These are phyloP conservation scores for Fusarium sp. DNA, from an alignment of 2,329 filamentous ascomycete genomes.

Conservation along the genomic window DNA sequence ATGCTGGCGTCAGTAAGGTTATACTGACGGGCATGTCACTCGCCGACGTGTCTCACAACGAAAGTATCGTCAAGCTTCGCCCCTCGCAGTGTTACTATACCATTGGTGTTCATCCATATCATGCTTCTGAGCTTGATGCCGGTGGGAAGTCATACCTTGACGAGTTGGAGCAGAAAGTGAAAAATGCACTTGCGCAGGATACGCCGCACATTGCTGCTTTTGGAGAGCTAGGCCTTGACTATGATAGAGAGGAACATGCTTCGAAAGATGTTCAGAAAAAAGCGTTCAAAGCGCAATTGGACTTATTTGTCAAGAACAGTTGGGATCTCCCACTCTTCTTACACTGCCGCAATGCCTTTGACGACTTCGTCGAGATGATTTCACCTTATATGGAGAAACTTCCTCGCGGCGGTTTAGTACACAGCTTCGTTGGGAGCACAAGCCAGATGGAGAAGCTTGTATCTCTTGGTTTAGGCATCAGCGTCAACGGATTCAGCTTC, in stretches of 20 bases:
- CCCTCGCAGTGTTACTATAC: conserved; percentile 56
- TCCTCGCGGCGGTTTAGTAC: conserved; percentile 40
- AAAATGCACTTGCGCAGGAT: conserved; percentile 41
- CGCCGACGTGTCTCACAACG: conserved; percentile 46
- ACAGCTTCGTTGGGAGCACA: conserved; percentile 44
- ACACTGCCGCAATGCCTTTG: conserved; percentile 45
- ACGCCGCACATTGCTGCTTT: conserved; percentile 55
- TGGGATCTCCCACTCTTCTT: conserved; percentile 45
- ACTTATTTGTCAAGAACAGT: conserved; percentile 41
- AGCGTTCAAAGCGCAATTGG: conserved; percentile 42
- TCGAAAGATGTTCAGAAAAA: conserved; percentile 49
- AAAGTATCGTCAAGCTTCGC: conserved; percentile 45
- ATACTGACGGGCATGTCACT: conserved; percentile 56
- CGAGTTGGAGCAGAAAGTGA: conserved; percentile 41
- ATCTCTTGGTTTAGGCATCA: conserved; percentile 40
- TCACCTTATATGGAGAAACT: conserved; percentile 51
- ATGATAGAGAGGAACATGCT: conserved; percentile 58
- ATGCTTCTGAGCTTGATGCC: conserved; percentile 57
- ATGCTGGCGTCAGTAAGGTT: conserved; percentile 56
- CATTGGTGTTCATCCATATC: conserved; percentile 63
- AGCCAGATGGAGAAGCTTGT: conserved; percentile 44
- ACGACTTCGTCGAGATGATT: conserved; percentile 51
- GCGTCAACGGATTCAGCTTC: conserved; percentile 62
- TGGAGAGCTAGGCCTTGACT: conserved; percentile 64
- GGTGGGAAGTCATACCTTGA: conserved; percentile 42